These are phyloP conservation scores for Candolleomyces eurysporus DNA, from an alignment of 768 basidiomycete genomes.

Conservation along the genomic window DNA sequence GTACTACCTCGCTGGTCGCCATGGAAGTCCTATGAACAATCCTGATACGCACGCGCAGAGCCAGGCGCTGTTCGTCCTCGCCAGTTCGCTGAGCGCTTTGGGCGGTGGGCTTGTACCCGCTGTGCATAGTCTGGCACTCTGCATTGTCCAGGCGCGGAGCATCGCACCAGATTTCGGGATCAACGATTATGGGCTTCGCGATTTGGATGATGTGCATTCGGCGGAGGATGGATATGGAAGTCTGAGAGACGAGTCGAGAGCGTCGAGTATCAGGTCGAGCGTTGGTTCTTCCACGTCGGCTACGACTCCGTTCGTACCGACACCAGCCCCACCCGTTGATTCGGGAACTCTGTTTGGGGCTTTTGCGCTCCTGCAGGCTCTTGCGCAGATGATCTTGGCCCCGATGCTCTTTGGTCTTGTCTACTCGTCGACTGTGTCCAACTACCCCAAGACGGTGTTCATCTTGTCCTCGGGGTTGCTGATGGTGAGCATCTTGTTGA, in stretches of 20 bases:
- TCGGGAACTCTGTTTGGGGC: constrained; percentile 69
- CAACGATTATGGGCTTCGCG: constrained; percentile 15
- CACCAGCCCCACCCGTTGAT: neutral
- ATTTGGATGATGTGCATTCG: constrained; percentile 12
- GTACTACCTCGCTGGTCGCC: neutral
- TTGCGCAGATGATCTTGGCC: constrained; percentile 67
- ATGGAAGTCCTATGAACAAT: neutral
- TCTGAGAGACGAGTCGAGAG: neutral
- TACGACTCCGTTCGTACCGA: neutral
- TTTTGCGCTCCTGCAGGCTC: constrained; percentile 66
- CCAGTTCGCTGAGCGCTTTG: constrained; percentile 57
- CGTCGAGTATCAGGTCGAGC: neutral
- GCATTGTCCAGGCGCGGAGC: constrained; percentile 48
- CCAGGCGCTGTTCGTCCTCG: constrained; percentile 56
- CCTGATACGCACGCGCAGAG: constrained; percentile 19
- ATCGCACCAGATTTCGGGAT: constrained; percentile 22
- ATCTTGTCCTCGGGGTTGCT: constrained; percentile 52
- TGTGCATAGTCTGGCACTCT: constrained; percentile 68
- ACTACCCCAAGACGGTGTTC: constrained; percentile 72
- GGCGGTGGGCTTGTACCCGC: constrained; percentile 73
- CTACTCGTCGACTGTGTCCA: constrained; percentile 67
- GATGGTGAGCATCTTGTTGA: constrained; percentile 31
- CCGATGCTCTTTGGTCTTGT: constrained; percentile 73
- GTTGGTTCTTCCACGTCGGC: constrained; percentile 1
- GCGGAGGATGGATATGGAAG: constrained; percentile 6